Percentiles rank a stretch among this genome's conserved stretches.
These are phyloP conservation scores for Nigrospora oryzae DNA, from an alignment of 2,329 filamentous ascomycete genomes.

Conservation along the genomic window DNA sequence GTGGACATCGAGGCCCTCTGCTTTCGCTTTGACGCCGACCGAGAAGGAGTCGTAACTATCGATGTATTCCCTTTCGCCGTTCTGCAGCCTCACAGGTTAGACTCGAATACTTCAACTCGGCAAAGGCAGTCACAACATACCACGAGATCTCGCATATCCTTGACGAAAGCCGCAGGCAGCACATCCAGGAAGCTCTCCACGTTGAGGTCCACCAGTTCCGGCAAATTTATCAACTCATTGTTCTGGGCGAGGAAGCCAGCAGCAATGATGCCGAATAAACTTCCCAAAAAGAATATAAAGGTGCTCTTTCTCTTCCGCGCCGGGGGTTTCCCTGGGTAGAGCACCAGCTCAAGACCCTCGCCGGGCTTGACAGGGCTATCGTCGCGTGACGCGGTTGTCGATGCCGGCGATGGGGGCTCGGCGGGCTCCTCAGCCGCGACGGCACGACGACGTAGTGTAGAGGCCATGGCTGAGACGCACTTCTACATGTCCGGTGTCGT, in stretches of 20 bases:
- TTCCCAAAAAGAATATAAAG: slow-evolving; percentile 80
- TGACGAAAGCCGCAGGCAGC: slow-evolving; percentile 75
- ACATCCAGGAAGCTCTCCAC: slow-evolving; percentile 83
- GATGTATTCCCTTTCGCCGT: slow-evolving; percentile 72
- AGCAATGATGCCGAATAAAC: slow-evolving; percentile 80
- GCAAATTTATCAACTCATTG: slow-evolving; percentile 82
- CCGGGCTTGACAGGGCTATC: slow-evolving; percentile 23
- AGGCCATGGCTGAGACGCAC: slow-evolving; percentile 12
- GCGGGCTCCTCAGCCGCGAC: slow-evolving; percentile 16
- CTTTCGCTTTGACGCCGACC: slow-evolving; percentile 73
- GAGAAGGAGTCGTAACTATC: slow-evolving; percentile 92
- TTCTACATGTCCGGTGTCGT: no score
- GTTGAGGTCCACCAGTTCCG: slow-evolving; percentile 62
- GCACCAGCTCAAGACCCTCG: slow-evolving; percentile 32
- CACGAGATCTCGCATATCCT: slow-evolving; percentile 78
- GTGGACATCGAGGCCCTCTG: slow-evolving; percentile 71
- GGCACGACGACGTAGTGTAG: slow-evolving; percentile 19
- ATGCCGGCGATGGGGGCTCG: slow-evolving; percentile 17
- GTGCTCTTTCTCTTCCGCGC: slow-evolving; percentile 66
- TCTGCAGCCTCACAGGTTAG: slow-evolving; percentile 33
- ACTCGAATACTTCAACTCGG: slow-evolving; percentile 6
- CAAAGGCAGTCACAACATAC: slow-evolving; percentile 37
- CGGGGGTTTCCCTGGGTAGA: slow-evolving; percentile 31
- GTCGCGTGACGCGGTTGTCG: slow-evolving; percentile 14
- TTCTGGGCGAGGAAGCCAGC: slow-evolving; percentile 85